Conservation (phyloP, 768 basidiomycete genomes). For the Auriculariales sp. region DNA sequence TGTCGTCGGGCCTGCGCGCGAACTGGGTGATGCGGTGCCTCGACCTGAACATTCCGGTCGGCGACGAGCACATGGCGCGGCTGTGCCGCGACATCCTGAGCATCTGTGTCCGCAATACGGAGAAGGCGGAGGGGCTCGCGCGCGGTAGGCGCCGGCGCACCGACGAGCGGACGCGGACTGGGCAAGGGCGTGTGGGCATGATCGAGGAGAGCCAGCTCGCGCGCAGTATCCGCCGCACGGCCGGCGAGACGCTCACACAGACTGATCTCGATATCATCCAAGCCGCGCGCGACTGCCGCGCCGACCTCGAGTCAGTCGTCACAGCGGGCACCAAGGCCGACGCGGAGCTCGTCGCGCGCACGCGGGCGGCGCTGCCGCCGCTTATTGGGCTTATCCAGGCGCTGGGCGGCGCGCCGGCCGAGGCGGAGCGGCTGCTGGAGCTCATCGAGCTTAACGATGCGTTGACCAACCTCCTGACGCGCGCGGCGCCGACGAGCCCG, state of each 20-base stretch:
- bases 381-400: slow-evolving; percentile 38
- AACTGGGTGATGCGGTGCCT: slow-evolving; percentile 84
- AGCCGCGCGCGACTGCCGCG: slow-evolving; percentile 27
- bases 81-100: slow-evolving; percentile 84
- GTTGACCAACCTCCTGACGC: slow-evolving; percentile 41
- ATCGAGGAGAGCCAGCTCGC: slow-evolving; percentile 79
- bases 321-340: slow-evolving; percentile 5
- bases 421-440: slow-evolving; percentile 43
- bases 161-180: slow-evolving; percentile 33
- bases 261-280: neutral
- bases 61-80: slow-evolving; percentile 66
- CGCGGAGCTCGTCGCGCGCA: slow-evolving; percentile 31
- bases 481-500: slow-evolving; percentile 23
- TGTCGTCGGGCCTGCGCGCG: slow-evolving; percentile 69
- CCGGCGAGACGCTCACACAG: slow-evolving; percentile 27
- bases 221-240: slow-evolving; percentile 40
- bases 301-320: slow-evolving; percentile 21
- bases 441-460: slow-evolving; percentile 61
- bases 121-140: slow-evolving; percentile 47
- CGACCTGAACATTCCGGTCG: slow-evolving; percentile 83
- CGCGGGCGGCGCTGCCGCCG: slow-evolving; percentile 36
- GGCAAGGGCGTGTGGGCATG: slow-evolving; percentile 67
- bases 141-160: slow-evolving; percentile 11
- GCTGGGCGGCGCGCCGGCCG: slow-evolving; percentile 32
- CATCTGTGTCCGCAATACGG: slow-evolving; percentile 85